Base-by-base conservation (phyloP, 306 rosid species). In the Castanea sativa region DNA sequence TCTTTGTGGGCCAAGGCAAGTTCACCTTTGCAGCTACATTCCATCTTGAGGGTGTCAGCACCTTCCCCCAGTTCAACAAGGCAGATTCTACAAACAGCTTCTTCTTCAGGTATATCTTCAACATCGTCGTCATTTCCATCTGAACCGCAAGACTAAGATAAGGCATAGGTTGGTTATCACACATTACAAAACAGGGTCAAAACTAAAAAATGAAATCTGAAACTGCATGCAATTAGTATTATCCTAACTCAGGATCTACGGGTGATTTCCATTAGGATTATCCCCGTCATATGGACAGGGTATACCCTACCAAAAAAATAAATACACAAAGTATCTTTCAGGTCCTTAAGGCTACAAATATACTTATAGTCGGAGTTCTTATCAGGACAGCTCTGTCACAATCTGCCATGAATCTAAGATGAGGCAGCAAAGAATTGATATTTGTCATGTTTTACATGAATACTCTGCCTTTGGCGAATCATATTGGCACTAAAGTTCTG, bases 1-100 rank as follows among this genome's bases (percentile, higher is more conserved):
- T 87, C 91, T 84, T 82, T 88, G 83, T 93, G 98, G 8, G 95
- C 97, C 76, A 93, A 79, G 53, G 98, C 94, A 82, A 93, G 97
- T 83, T 91, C 98, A 19, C 98, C 98, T 88, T 85, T 93, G 84
- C 98, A 93, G 83, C 91, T 88, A 73, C 98, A 93, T 79, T 90
- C 98, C 91, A 93, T 76, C 87, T 90, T 91, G 30, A 93, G 86
- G 43, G 94, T 90, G 60, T 90, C 89, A 41, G 84, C 81, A 32
- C 88, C 92, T 81, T 87, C 94, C 51, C 91, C 92, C 8, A 93
- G 83, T 76, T 93, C 98, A 56, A 88, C 79, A 73, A 88, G 82
- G 85, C 97, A 91, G 83, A 93, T 91, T 87, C 98, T 88, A 84
- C 97, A 93, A 76, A 91, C 95, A 49, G 95, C 96, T 85, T 88